Base-by-base conservation (phyloP, 1,284 basidiomycete genomes). In the Leccinum variabile region DNA sequence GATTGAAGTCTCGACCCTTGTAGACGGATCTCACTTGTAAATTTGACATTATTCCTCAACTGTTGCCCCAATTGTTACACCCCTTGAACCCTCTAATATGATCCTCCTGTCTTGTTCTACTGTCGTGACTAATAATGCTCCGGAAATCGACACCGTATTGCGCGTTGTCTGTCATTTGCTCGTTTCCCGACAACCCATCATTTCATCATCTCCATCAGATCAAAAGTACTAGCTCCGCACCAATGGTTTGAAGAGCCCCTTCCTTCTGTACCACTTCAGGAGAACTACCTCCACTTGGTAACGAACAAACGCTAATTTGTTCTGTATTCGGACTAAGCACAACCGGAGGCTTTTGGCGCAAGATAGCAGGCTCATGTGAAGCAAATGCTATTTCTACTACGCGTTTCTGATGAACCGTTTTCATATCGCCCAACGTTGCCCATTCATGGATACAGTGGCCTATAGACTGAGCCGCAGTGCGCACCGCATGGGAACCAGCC, bases 341-440 rank as follows among this genome's bases (percentile, higher is more conserved):
- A 18, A 62, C 53, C 72, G 70, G 69, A 22, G 7, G 59, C 59
- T 61, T 73, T 70, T 70, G 61, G 67, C 67, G 25, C 59, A 61
- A 39, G 32, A 54, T 39, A 56, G 54, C 44, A 49, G 13, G 22
- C 57, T 65, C 72, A 73, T 73, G 67, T 73, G 72, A 70, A 69
- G 62, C 41, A 5, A 37, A 18, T 44, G n/a, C 53, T 65, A 68
- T 70, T 57, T 68, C 61, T 71, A 71, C 52, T 3, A 49, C 8
- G 46, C 32, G 18, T 57, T 54, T 63, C 64, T 70, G 64, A 65
- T 69, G 8, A 65, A 53, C 67, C 70, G 37, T 64, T 56, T 61
- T 68, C 69, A 72, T 74, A 70, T 69, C 67, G 69, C 72, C 66
- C 69, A 67, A 65, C 53, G 46, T 52, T 69, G 49, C 50, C 57